A percentile compares a stretch with the other conserved stretches of the same genome.
Evolutionary conservation across 768 basidiomycete genomes (phyloP).

Genomic region (Phallus indusiatus): DNA sequence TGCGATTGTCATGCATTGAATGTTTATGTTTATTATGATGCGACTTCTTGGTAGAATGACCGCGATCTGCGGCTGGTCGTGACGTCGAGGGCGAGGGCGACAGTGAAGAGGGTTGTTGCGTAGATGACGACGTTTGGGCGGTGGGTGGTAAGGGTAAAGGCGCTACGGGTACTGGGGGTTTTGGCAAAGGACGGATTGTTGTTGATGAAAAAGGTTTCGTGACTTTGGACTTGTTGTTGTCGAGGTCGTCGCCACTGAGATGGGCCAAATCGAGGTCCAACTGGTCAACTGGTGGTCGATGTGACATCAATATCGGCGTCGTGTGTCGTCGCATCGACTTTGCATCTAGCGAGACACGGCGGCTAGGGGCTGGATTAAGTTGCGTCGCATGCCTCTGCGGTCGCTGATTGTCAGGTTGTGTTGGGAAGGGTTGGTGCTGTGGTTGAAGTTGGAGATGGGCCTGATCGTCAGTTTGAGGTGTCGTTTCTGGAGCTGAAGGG

Average conservation of each 20-base stretch:
- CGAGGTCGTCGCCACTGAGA: neutral
- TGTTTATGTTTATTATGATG: neutral
- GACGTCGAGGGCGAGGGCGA: too few relatives aligned
- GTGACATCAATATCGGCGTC: neutral
- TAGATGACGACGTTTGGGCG: neutral
- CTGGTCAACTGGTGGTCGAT: neutral
- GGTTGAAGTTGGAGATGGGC: neutral
- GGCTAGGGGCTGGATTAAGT: neutral
- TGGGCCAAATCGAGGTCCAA: slow-evolving; percentile 1
- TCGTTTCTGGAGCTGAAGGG: neutral
- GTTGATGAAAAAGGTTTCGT: neutral
- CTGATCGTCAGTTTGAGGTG: neutral
- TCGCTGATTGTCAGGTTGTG: neutral
- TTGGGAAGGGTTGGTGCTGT: neutral
- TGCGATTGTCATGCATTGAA: neutral
- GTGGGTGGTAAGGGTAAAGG: neutral
- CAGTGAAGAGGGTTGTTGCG: neutral
- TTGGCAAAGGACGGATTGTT: too few relatives aligned
- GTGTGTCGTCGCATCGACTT: slow-evolving; percentile 2
- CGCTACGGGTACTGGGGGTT: neutral
- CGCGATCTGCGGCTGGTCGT: too few relatives aligned
- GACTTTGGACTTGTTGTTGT: neutral
- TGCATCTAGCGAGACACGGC: neutral
- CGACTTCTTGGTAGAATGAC: too few relatives aligned
- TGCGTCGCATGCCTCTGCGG: neutral